Evolutionary conservation across 2,329 filamentous ascomycete species (phyloP).

Genomic region (Cordyceps javanica): DNA sequence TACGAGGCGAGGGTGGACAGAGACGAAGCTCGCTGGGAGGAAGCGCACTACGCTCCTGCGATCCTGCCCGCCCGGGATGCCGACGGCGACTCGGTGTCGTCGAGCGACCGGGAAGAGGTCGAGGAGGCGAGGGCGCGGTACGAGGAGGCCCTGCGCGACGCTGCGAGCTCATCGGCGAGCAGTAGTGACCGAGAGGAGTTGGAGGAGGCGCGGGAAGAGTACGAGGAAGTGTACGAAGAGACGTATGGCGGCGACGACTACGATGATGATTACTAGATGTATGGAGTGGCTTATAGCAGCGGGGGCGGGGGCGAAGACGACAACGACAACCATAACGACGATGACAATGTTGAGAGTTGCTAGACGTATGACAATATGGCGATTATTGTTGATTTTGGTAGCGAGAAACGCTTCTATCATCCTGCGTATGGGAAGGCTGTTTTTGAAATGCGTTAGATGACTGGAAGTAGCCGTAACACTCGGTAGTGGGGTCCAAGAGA

Average conservation of each 20-base stretch:
- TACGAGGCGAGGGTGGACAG: background rate
- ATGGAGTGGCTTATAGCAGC: background rate
- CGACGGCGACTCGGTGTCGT: constrained; percentile 36
- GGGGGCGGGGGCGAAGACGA: background rate
- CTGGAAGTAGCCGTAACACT: too few species aligned
- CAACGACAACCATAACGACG: background rate
- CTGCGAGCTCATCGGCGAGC: constrained; percentile 37
- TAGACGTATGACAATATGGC: background rate
- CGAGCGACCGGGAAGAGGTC: constrained; percentile 36
- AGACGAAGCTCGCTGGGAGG: background rate
- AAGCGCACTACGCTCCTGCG: background rate
- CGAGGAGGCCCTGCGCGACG: constrained; percentile 36
- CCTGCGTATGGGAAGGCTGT: too few species aligned
- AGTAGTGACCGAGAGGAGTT: constrained; percentile 47
- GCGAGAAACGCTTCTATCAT: background rate
- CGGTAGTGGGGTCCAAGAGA: too few species aligned
- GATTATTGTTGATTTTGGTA: background rate
- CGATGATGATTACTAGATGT: constrained; percentile 8
- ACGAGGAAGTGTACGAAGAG: constrained; percentile 44
- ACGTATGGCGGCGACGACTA: constrained; percentile 25
- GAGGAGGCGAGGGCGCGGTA: constrained; percentile 37
- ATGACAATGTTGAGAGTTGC: background rate
- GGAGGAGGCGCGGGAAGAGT: constrained; percentile 46
- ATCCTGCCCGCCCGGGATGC: constrained; percentile 22
- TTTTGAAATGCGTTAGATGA: too few species aligned